Conservation (phyloP, 176 grass and related monocot genomes). For the Triticum turgidum region DNA sequence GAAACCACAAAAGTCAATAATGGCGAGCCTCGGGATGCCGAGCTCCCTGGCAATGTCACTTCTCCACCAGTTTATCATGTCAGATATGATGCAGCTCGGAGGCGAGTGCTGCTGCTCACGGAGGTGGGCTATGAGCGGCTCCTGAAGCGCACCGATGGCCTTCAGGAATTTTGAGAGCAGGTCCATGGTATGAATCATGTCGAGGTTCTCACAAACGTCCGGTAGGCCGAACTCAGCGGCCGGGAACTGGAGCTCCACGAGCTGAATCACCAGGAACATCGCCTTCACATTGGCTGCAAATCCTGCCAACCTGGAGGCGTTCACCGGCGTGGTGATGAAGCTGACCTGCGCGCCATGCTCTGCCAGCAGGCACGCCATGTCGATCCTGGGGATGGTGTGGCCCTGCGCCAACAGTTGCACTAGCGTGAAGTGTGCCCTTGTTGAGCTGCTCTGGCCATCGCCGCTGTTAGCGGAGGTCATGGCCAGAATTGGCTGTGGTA, state of each 20-base stretch:
- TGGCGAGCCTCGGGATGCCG: constrained; percentile 46
- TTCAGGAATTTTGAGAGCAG: constrained; percentile 32
- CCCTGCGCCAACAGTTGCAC: too few relatives aligned
- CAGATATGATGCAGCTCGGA: constrained; percentile 66
- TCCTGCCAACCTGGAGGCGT: too few relatives aligned
- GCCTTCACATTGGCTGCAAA: neutral
- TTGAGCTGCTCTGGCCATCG: neutral
- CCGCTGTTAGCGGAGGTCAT: too few relatives aligned
- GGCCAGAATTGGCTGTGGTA: too few relatives aligned
- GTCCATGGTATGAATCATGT: constrained; percentile 35
- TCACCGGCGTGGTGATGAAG: too few relatives aligned
- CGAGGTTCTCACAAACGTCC: constrained; percentile 49
- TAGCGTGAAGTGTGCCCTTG: too few relatives aligned
- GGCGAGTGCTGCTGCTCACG: neutral
- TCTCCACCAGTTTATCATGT: constrained; percentile 41
- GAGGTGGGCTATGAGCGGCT: constrained; percentile 41
- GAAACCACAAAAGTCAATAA: constrained; percentile 50
- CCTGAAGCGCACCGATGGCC: constrained; percentile 42
- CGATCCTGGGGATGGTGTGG: too few relatives aligned
- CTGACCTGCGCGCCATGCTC: too few relatives aligned
- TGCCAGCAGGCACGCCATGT: too few relatives aligned
- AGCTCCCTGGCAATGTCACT: constrained; percentile 59
- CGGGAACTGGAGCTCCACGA: constrained; percentile 54
- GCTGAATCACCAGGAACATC: constrained; percentile 26
- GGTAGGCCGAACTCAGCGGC: constrained; percentile 49